These are phyloP conservation scores for Allium sativum DNA, from an alignment of 106 monocot species.

Conservation along the genomic window DNA sequence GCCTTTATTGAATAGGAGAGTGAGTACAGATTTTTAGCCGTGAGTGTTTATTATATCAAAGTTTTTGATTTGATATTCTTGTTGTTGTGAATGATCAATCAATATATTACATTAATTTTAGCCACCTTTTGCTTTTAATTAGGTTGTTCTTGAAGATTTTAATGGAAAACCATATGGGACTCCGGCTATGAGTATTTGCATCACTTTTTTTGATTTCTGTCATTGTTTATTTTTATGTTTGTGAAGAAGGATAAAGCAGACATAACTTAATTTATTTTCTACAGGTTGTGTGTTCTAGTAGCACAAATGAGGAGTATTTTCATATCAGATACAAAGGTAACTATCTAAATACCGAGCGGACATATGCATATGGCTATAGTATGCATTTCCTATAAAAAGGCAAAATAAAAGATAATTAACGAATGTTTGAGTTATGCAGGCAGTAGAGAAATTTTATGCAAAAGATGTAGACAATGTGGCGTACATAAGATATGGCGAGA, in stretches of 20 bases:
- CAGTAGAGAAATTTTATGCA: constrained; percentile 42
- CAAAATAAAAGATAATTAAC: no score
- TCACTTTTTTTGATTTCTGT: no score
- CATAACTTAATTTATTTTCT: neutral
- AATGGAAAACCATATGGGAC: constrained; percentile 41
- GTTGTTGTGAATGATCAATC: no score
- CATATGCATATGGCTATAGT: no score
- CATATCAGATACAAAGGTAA: constrained; percentile 83
- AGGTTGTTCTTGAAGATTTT: constrained; percentile 81
- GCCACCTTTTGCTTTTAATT: neutral
- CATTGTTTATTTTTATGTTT: no score
- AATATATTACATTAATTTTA: no score
- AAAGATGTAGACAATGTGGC: constrained; percentile 68
- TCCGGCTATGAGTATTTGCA: constrained; percentile 50
- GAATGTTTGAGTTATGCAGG: constrained; percentile 27
- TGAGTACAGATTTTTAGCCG: constrained; percentile 87
- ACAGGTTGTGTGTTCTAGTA: constrained; percentile 80
- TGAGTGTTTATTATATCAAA: constrained; percentile 17
- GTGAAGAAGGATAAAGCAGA: no score
- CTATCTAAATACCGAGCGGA: no score
- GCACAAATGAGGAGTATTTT: constrained; percentile 84
- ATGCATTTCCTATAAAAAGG: no score
- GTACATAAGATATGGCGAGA: constrained; percentile 90
- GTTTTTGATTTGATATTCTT: no score
- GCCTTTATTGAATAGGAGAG: constrained; percentile 84